Evolutionary conservation across 148 eudicot genomes (phyloP), one percentile per base, ranked within the genome.

Genomic region (Gaultheria prostrata): DNA sequence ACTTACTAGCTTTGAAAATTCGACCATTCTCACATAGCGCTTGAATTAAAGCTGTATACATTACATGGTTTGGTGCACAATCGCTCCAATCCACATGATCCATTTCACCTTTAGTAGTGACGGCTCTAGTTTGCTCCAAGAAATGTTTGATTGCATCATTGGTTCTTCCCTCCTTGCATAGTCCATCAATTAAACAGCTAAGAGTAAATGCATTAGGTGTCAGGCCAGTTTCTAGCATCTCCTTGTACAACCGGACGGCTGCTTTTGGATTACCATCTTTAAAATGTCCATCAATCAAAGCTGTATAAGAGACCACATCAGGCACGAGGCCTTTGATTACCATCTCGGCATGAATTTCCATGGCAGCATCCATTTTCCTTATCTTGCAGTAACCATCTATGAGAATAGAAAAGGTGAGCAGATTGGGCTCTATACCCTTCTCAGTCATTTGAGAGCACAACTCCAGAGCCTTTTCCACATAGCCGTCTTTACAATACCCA

Each of bases 241-340:
- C 93, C 89, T 86, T 92, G 69, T 95, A 85, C 83, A 94, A 77
- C 54, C 77, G 80, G 83, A 94, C 89, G 83, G 97, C 98, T 84
- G 86, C 87, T 78, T 89, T 84, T 5, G 87, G 79, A 80, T 94
- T 86, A 81, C 84, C 82, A 73, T 77, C 89, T 89, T 91, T 92
- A 61, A 92, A 94, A 86, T 92, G 90, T 76, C 97, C 98, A 88
- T 92, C 87, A 20, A 94, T 94, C 84, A 96, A 82, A 85, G 86
- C 71, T 63, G 98, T 91, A 78, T 91, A 94, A 78, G 88, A 87
- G 76, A 96, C 94, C 83, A 93, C 95, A 93, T 96, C 98, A 32
- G 93, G 91, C 53, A 75, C 80, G 61, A 88, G 77, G 57, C 95
- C 94, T 88, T 92, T 96, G 43, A 92, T 90, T 18, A 57, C 59